A percentile compares a stretch with the other conserved stretches of the same genome.
Evolutionary conservation across 2,329 filamentous ascomycete genomes (phyloP).

Genomic region (Rutstroemia sydowiana): DNA sequence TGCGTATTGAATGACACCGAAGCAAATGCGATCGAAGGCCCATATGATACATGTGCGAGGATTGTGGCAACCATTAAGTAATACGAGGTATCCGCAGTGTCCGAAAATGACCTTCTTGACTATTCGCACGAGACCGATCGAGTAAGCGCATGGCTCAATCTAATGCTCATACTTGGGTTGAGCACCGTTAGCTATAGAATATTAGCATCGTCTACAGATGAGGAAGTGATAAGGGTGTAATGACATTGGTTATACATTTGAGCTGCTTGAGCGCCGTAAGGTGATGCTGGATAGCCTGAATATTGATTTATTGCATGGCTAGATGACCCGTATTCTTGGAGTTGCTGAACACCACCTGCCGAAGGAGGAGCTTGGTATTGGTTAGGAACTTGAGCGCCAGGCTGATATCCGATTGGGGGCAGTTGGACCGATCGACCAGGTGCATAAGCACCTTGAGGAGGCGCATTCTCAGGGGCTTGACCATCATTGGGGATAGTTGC

Average conservation of each 20-base stretch:
- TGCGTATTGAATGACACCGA: slow-evolving; percentile 19
- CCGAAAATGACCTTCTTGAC: slow-evolving; percentile 12
- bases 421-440: slow-evolving; percentile 55
- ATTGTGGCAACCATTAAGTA: slow-evolving; percentile 20
- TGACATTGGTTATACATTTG: slow-evolving; percentile 54
- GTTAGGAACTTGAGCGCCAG: slow-evolving; percentile 43
- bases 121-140: slow-evolving; percentile 9
- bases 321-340: slow-evolving; percentile 50
- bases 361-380: slow-evolving; percentile 31
- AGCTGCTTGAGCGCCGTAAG: slow-evolving; percentile 42
- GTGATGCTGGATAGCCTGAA: slow-evolving; percentile 50
- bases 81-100: slow-evolving; percentile 13
- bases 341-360: slow-evolving; percentile 46
- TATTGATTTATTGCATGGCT: slow-evolving; percentile 32
- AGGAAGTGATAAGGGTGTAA: slow-evolving; percentile 23
- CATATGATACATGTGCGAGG: slow-evolving; percentile 31
- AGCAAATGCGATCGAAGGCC: slow-evolving; percentile 26
- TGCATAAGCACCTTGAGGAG: slow-evolving; percentile 39
- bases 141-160: slow-evolving; percentile 11
- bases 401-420: slow-evolving; percentile 65
- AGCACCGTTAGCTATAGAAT: slow-evolving; percentile 25
- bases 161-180: slow-evolving; percentile 31
- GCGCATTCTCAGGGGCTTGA: slow-evolving; percentile 46
- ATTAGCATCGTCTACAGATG: slow-evolving; percentile 19
- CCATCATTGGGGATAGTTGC: slow-evolving; percentile 53